phyloP scores from a whole-genome alignment of 2,329 filamentous ascomycete genomes.

The Seiridium unicorne region DNA sequence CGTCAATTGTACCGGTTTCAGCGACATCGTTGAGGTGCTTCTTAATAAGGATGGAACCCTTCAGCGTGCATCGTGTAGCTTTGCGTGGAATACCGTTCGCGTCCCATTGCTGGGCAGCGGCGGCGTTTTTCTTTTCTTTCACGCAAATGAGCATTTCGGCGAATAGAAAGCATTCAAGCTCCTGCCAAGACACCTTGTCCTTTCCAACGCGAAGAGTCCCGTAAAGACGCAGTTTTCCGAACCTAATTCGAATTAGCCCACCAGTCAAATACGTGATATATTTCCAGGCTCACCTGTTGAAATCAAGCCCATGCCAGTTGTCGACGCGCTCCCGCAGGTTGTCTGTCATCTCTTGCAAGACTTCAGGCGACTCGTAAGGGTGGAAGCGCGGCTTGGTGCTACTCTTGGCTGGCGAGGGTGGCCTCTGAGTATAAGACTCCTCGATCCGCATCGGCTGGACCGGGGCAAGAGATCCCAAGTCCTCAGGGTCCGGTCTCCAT shows the following conservation, averaged over 20 bases:
- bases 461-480: conserved; percentile 58
- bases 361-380: conserved; percentile 74
- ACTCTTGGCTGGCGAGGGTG: conserved; percentile 58
- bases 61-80: conserved; percentile 78
- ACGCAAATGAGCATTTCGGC: conserved; percentile 99
- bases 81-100: conserved; percentile 58
- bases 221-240: conserved; percentile 87
- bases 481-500: conserved; percentile 83
- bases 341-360: conserved; percentile 82
- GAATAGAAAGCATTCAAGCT: conserved; percentile 94
- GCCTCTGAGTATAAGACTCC: conserved; percentile 48
- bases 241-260: conserved; percentile 51
- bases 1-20: conserved; percentile 69
- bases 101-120: conserved; percentile 64
- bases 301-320: conserved; percentile 97
- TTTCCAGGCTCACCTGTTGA: conserved; percentile 59
- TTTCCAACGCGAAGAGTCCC: conserved; percentile 92
- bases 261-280: conserved; percentile 5
- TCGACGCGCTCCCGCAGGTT: conserved; percentile 85
- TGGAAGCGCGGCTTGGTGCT: conserved; percentile 55
- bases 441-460: conserved; percentile 47
- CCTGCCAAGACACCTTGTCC: conserved; percentile 95
- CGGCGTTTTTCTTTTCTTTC: conserved; percentile 82
- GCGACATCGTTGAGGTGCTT: conserved; percentile 90
- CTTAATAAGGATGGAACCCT: conserved; percentile 97